Evolutionary conservation across 2,329 filamentous ascomycete genomes (phyloP), one percentile per base, ranked within the genome.

Genomic region (Phaeomoniella chlamydospora): DNA sequence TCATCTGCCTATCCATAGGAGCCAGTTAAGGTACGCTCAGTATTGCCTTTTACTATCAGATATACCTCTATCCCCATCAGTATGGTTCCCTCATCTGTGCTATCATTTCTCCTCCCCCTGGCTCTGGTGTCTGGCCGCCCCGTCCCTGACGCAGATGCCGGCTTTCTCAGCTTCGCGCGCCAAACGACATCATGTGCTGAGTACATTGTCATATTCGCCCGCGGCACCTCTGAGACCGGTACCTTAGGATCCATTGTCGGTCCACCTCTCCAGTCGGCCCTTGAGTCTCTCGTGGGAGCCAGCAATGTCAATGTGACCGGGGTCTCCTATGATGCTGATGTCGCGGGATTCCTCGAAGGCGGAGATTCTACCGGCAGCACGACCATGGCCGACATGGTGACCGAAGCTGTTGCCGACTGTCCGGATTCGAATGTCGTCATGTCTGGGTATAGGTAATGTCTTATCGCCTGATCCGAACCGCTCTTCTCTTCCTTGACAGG

Each of bases 181-280:
- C n/a, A n/a, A n/a, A n/a, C n/a, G n/a, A n/a, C n/a, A n/a, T n/a
- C n/a, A n/a, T 68, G 64, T 50, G 61, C 59, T 18, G 47, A 55
- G 17, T 58, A 68, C 41, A 72, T 67, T 5, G 50, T 74, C 35
- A 64, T 74, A 44, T 74, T 68, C 44, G 69, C 70, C n/a, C 62
- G 70, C 14, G 70, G 70, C 5, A 72, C 69, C 3, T 62, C 59
- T 4, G 67, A 73, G 50, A 19, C 41, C 1, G 68, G 67, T 30
- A 72, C 70, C 43, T 64, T 74, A 34, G 70, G 70, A 15, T 47
- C 46, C 16, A 41, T 63, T 4, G 57, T 62, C 2, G 70, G 70
- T 1, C 68, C 68, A 2, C 61, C 65, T 2, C 64, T 73, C 43
- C 65, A 67, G 40, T 51, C 59, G 19, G 59, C 61, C 2, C 48